Conservation (phyloP, 495 filamentous ascomycete genomes). For the Xylaria sp. region DNA sequence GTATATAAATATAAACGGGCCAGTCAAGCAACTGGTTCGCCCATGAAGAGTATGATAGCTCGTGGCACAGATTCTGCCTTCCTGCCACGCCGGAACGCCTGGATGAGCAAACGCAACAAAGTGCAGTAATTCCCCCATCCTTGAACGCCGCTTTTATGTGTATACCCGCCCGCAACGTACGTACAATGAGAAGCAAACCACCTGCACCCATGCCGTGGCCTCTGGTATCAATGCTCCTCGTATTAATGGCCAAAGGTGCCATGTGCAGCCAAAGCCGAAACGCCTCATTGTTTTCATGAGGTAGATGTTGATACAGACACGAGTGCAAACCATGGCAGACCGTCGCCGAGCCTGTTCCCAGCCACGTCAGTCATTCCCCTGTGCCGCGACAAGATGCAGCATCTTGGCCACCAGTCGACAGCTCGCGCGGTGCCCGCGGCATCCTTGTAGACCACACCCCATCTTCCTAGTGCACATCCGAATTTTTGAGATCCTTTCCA, state of each 20-base stretch:
- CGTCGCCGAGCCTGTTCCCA: neutral
- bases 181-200: constrained; percentile 31
- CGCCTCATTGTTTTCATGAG: constrained; percentile 44
- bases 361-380: constrained; percentile 13
- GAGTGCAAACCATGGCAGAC: constrained; percentile 31
- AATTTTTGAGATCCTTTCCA: constrained; percentile 9
- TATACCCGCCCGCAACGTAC: constrained; percentile 42
- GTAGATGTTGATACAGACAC: constrained; percentile 46
- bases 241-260: constrained; percentile 32
- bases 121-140: constrained; percentile 19
- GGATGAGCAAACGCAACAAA: constrained; percentile 25
- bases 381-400: constrained; percentile 13
- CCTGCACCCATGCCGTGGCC: constrained; percentile 24
- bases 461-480: neutral
- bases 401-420: neutral
- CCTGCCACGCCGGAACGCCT: constrained; percentile 32
- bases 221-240: constrained; percentile 29
- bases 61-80: constrained; percentile 26
- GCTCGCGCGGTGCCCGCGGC: neutral
- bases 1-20: constrained; percentile 39
- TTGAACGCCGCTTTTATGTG: constrained; percentile 47
- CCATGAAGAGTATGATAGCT: constrained; percentile 28
- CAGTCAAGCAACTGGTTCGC: constrained; percentile 18
- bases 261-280: constrained; percentile 42
- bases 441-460: neutral